These are phyloP conservation scores for Phytopythium aichiense DNA, from an alignment of 352 stramenopile species.

Conservation along the genomic window DNA sequence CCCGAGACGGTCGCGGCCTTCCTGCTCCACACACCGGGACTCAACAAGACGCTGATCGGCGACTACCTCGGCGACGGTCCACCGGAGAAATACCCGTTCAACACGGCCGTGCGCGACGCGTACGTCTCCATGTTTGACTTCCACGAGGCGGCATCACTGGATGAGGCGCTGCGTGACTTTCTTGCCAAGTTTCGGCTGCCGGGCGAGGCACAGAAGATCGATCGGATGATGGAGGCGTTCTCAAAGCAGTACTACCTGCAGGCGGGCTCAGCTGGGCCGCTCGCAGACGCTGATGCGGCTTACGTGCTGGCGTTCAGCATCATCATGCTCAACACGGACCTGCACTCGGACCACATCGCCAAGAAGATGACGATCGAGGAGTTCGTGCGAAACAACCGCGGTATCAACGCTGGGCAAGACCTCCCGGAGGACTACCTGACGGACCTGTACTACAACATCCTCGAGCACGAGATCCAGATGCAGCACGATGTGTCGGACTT, in stretches of 20 bases:
- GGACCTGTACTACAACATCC: slow-evolving; percentile 79
- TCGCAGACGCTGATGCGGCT: slow-evolving; percentile 88
- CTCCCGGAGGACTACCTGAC: slow-evolving; percentile 67
- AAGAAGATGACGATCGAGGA: slow-evolving; percentile 89
- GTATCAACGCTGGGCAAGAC: slow-evolving; percentile 80
- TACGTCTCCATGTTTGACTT: slow-evolving; percentile 96
- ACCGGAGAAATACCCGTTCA: slow-evolving; percentile 95
- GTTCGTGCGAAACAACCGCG: slow-evolving; percentile 86
- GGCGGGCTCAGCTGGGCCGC: slow-evolving; percentile 44
- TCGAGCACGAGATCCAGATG: slow-evolving; percentile 86
- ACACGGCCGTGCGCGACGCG: slow-evolving; percentile 79
- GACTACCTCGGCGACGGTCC: slow-evolving; percentile 96
- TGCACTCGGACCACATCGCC: slow-evolving; percentile 91
- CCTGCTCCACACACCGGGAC: slow-evolving; percentile 90
- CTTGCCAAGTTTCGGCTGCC: slow-evolving; percentile 95
- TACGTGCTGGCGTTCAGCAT: slow-evolving; percentile 98
- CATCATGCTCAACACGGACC: slow-evolving; percentile 99
- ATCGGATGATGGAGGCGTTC: slow-evolving; percentile 97
- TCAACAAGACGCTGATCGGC: slow-evolving; percentile 94
- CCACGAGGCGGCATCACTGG: slow-evolving; percentile 73
- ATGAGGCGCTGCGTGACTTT: slow-evolving; percentile 91
- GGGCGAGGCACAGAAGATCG: slow-evolving; percentile 98
- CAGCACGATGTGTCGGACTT: slow-evolving; percentile 85
- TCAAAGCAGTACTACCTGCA: slow-evolving; percentile 90
- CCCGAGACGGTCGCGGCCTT: slow-evolving; percentile 90